These are phyloP conservation scores for Lactarius hengduanensis DNA, from an alignment of 768 basidiomycete species.

Conservation along the genomic window DNA sequence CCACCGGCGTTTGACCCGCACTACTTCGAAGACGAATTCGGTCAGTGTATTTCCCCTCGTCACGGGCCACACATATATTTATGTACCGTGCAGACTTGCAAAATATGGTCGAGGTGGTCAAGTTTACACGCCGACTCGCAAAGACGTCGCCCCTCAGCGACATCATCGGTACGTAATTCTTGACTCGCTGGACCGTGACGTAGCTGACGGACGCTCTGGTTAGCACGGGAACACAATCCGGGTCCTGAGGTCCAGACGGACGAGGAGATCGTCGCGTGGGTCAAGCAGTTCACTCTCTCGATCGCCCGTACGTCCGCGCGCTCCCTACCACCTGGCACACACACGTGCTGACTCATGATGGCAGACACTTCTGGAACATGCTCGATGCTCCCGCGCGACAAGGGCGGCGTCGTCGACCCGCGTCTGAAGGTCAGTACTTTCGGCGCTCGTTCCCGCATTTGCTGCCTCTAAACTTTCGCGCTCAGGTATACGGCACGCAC, in stretches of 20 bases:
- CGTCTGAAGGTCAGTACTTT: slow-evolving; percentile 40
- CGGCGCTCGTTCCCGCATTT: neutral
- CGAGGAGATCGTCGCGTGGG: slow-evolving; percentile 31
- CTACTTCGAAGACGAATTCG: slow-evolving; percentile 37
- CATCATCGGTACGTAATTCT: slow-evolving; percentile 29
- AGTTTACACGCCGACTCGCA: slow-evolving; percentile 33
- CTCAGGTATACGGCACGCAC: slow-evolving; percentile 53
- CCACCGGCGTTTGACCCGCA: slow-evolving; percentile 37
- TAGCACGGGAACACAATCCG: slow-evolving; percentile 36
- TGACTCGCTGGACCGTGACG: no score
- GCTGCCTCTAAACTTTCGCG: neutral
- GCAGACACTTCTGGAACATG: slow-evolving; percentile 48
- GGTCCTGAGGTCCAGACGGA: slow-evolving; percentile 35
- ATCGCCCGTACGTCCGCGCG: slow-evolving; percentile 23
- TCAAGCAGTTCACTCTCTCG: slow-evolving; percentile 10
- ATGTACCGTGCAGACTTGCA: slow-evolving; percentile 31
- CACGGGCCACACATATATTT: no score
- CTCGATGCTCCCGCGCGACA: slow-evolving; percentile 54
- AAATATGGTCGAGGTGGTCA: slow-evolving; percentile 34
- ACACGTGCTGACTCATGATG: neutral
- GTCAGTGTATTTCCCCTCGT: slow-evolving; percentile 18
- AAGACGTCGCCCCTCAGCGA: slow-evolving; percentile 32
- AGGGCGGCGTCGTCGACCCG: slow-evolving; percentile 52
- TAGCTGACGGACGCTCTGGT: neutral
- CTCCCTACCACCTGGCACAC: slow-evolving; percentile 32